phyloP scores from a whole-genome alignment of 2,329 filamentous ascomycete genomes.

The Aspergillus novofumigatus region DNA sequence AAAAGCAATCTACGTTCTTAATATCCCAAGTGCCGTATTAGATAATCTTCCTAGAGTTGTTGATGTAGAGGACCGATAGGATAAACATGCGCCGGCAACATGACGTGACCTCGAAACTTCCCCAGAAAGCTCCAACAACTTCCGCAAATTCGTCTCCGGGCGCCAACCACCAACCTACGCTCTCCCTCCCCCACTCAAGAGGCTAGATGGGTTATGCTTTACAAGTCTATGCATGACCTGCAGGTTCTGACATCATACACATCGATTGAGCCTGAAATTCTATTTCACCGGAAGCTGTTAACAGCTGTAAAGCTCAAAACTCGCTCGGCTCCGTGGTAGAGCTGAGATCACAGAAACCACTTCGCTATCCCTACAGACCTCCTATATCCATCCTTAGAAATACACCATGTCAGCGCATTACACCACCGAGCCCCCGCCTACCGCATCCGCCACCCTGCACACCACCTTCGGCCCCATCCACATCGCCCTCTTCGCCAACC shows the following conservation, averaged over 20 bases:
- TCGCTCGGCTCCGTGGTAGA: neutral
- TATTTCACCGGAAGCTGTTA: neutral
- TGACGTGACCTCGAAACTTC: conserved; percentile 15
- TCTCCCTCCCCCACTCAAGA: neutral
- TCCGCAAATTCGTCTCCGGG: conserved; percentile 4
- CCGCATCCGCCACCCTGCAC: conserved; percentile 83
- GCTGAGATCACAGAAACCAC: neutral
- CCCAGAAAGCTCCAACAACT: conserved; percentile 16
- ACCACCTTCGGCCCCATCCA: conserved; percentile 86
- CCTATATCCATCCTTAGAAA: neutral
- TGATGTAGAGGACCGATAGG: neutral
- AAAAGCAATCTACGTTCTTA: neutral
- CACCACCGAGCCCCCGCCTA: conserved; percentile 91
- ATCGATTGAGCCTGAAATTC: neutral
- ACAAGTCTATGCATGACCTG: neutral
- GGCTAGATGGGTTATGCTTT: neutral
- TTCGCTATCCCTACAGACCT: neutral
- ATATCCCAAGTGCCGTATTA: no score
- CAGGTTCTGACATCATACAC: neutral
- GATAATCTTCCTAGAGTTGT: no score
- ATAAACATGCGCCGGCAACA: conserved; percentile 4
- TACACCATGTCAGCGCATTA: conserved; percentile 77
- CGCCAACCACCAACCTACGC: neutral
- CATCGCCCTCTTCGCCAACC: conserved; percentile 91
- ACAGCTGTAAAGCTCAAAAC: neutral